Evolutionary conservation across 257 asterid species (phyloP), one percentile per base, ranked within the genome.

Genomic region (Echites panduratus): DNA sequence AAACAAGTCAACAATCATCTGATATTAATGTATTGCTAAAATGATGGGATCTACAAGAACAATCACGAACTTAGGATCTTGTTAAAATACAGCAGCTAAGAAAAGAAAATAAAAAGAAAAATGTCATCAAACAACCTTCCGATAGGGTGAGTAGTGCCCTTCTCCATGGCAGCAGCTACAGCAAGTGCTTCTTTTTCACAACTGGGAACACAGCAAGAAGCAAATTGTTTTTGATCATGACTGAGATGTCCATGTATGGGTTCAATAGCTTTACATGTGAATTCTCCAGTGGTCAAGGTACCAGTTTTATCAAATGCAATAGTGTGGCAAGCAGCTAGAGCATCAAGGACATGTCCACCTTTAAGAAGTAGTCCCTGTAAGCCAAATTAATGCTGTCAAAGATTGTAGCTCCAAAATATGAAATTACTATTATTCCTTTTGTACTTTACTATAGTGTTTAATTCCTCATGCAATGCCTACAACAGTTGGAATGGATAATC

Each of bases 291-390:
- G 4, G 99, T 95, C 83, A 95, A 80, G 43, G 99, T 95, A 74
- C 99, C 99, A 27, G 99, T 95, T 89, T 95, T 95, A 82, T 95
- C 99, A 82, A 95, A 95, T 70, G 98, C 99, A 80, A 95, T 90
- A 67, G 87, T 88, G 70, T 84, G 94, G 82, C 97, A 95, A 50
- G 99, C 90, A 73, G 99, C 97, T 77, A 95, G 85, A 29, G 98
- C 98, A 87, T 95, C 99, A 56, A 95, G 81, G 49, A 95, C 97
- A 73, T 87, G 88, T 2, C 99, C 98, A 54, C 99, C 99, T 82
- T 95, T 95, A 48, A 95, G 94, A 85, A 95, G 86, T 78, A 95
- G 87, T 70, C 99, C 99, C 99, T 95, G 88, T 73, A 72, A 68
- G 78, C 27, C 50, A 76, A 70, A 35, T 57, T 66, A 41, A 32